Evolutionary conservation across 495 filamentous ascomycete species (phyloP), one percentile per base, ranked within the genome.

Genomic region (Lentithecium fluviatile): DNA sequence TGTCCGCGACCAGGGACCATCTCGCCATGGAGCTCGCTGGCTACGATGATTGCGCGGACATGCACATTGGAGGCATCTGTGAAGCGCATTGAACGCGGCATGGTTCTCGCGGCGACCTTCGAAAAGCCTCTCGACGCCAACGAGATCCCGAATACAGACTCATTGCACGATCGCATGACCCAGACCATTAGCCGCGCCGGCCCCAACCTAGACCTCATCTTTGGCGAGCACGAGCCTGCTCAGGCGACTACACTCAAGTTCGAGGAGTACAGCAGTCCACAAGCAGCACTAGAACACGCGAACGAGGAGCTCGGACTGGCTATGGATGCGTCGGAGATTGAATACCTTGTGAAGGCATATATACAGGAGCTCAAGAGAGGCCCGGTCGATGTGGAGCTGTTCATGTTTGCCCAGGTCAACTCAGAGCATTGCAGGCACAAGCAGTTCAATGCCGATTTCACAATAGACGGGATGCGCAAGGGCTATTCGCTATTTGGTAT

Each of bases 341-440:
- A 97, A n/a, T 97, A 97, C 70, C 79, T 97, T 26, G 87, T 94
- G 10, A 83, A 90, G 36, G 88, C 86, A 29, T 97, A 94, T 73
- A 85, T 83, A 25, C 78, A 87, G 43, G 80, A 90, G 43, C 83
- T 81, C 69, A 86, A 74, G 55, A 83, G 84, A 51, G 82, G 85
- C 48, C 92, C 91, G 0, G 86, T 87, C 45, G 94, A 98, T 74
- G 88, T 96, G 52, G 94, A 98, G 75, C 81, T 97, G 13, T 97
- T 96, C 80, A 97, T 97, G 95, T 98, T 97, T 72, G 93, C 92
- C 25, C 94, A 98, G 74, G 92, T 98, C 64, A 91, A 91, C 73
- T 90, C 88, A 2, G 88, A 91, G 75, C 88, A 91, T 67, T 86
- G 83, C 66, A 77, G 85, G 50, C 85, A 87, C 67, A 86, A 86